A percentile compares a stretch with the other conserved stretches of the same genome.
Evolutionary conservation across 75 land plant species (phyloP).

Genomic region (Cryptomeria japonica): DNA sequence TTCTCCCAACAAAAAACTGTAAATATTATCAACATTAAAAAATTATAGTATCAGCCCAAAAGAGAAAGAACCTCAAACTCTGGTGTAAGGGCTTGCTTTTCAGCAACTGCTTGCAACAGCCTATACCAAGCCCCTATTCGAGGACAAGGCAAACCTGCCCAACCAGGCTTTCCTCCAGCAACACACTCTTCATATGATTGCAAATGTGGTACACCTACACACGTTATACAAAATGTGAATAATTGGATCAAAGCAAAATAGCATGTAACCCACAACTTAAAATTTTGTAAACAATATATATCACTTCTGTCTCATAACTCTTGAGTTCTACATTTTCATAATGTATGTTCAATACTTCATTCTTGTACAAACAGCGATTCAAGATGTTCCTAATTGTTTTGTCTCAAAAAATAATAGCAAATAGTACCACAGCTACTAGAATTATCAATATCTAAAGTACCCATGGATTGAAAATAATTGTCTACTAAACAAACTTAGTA

Average conservation of each 20-base stretch:
- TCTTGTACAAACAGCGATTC: neutral
- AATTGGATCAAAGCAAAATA: neutral
- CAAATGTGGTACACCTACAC: slow-evolving; percentile 79
- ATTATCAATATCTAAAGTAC: neutral
- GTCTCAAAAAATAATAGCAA: neutral
- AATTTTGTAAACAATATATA: neutral
- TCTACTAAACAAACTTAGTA: neutral
- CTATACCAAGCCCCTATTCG: slow-evolving; percentile 86
- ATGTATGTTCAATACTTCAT: neutral
- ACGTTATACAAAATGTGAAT: neutral
- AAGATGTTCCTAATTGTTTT: neutral
- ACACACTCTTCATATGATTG: slow-evolving; percentile 55
- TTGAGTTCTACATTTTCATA: neutral
- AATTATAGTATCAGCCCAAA: slow-evolving; percentile 3
- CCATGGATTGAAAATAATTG: neutral
- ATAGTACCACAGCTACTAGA: neutral
- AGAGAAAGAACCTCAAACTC: slow-evolving; percentile 78
- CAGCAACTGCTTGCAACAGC: slow-evolving; percentile 63
- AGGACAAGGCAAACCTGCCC: slow-evolving; percentile 76
- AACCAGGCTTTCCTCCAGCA: slow-evolving; percentile 83
- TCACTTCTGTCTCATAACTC: neutral
- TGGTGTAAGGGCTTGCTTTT: slow-evolving; percentile 51
- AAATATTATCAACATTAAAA: neutral
- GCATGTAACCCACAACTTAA: neutral
- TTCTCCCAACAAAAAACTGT: neutral